These are phyloP conservation scores for Phytomonas francai DNA, from an alignment of 208 protist genomes.

Conservation along the genomic window DNA sequence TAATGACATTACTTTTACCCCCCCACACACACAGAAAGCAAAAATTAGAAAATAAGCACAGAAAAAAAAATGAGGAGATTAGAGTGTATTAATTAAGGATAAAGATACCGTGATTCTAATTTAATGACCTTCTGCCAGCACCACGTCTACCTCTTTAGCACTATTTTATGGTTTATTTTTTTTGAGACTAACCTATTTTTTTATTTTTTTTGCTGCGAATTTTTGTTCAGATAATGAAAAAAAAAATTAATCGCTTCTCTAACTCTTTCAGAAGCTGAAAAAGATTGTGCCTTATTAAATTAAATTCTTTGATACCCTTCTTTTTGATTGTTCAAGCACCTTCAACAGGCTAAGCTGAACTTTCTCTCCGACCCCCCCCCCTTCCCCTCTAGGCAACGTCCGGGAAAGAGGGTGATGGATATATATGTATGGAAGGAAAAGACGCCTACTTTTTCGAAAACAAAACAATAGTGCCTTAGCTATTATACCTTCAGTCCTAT, in stretches of 20 bases:
- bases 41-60: neutral
- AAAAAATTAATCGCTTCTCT: neutral
- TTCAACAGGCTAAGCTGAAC: neutral
- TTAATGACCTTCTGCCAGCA: neutral
- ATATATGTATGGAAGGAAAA: neutral
- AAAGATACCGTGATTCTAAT: neutral
- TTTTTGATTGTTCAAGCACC: neutral
- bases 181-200: neutral
- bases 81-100: neutral
- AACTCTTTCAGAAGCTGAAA: neutral
- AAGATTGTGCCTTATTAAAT: neutral
- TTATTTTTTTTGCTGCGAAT: neutral
- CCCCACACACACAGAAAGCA: neutral
- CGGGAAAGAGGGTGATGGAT: neutral
- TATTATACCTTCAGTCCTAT: neutral
- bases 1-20: neutral
- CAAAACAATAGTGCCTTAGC: neutral
- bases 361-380: no score
- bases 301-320: neutral
- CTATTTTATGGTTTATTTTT: neutral
- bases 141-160: neutral
- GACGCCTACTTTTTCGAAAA: neutral
- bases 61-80: neutral
- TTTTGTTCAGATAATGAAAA: neutral
- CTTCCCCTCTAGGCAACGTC: neutral